phyloP scores from a whole-genome alignment of 257 asterid genomes.

The Eucommia ulmoides region DNA sequence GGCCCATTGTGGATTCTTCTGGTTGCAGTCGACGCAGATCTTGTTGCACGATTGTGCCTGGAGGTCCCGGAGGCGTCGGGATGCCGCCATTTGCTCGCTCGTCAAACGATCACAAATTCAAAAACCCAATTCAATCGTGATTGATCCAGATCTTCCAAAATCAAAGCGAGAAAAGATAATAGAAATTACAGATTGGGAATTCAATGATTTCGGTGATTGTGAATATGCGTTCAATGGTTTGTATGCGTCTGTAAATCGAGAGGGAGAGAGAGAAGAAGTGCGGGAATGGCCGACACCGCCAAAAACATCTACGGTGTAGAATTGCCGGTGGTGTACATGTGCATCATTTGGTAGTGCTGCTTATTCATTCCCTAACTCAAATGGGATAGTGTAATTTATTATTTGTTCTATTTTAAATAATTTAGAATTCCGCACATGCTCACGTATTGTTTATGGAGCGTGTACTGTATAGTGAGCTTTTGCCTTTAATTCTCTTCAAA shows the following conservation, averaged over 20 bases:
- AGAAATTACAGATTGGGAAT: not conserved
- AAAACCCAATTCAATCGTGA: not conserved
- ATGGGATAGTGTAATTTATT: no score
- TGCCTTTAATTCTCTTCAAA: no score
- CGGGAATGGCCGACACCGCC: slow-evolving; percentile 1
- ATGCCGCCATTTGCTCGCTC: slow-evolving; percentile 38
- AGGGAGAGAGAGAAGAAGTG: not conserved
- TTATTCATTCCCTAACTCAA: no score
- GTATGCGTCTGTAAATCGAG: not conserved
- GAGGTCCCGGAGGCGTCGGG: slow-evolving; percentile 81
- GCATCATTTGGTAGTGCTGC: no score
- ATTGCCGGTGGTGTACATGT: no score
- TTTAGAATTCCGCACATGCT: no score
- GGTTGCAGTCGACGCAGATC: slow-evolving; percentile 85
- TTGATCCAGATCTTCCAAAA: not conserved
- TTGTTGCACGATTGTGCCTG: slow-evolving; percentile 77
- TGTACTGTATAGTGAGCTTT: no score
- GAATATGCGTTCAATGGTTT: not conserved
- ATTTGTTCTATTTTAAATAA: no score
- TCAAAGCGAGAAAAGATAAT: not conserved
- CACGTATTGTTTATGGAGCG: no score
- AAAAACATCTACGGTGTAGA: no score
- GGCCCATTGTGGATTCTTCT: slow-evolving; percentile 96
- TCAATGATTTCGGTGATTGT: not conserved
- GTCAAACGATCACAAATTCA: no score